Evolutionary conservation across 73 alveolate species (phyloP).

Genomic region (Symbiodinium natans): DNA sequence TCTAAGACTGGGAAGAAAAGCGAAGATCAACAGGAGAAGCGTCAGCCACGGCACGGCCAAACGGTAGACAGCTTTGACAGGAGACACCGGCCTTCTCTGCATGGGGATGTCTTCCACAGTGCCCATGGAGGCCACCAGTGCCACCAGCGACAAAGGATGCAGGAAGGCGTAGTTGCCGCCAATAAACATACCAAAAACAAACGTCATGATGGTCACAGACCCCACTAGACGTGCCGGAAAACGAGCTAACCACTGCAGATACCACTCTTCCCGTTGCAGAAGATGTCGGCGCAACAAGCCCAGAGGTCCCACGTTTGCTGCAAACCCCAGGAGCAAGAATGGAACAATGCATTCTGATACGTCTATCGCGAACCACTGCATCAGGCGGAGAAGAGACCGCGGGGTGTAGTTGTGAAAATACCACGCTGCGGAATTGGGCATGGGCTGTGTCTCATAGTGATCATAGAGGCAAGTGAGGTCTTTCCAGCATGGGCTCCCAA

Average conservation of each 20-base stretch:
- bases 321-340: conserved; percentile 42
- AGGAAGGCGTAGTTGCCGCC: conserved; percentile 91
- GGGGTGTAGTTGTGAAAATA: conserved; percentile 58
- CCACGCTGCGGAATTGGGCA: conserved; percentile 79
- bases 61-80: neutral
- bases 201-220: conserved; percentile 1
- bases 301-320: conserved; percentile 65
- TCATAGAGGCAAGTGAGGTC: conserved; percentile 85
- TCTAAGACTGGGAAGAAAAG: conserved; percentile 79
- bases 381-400: conserved; percentile 9
- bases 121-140: conserved; percentile 63
- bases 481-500: conserved; percentile 77
- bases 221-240: conserved; percentile 51
- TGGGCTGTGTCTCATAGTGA: conserved; percentile 93
- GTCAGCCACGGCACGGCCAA: conserved; percentile 55
- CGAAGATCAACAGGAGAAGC: conserved; percentile 36
- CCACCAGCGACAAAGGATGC: conserved; percentile 55
- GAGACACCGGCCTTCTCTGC: conserved; percentile 3
- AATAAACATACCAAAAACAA: conserved; percentile 60
- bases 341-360: conserved; percentile 62
- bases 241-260: neutral
- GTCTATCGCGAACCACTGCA: conserved; percentile 90
- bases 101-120: conserved; percentile 45
- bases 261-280: conserved; percentile 41
- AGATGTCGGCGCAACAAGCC: conserved; percentile 51